Evolutionary conservation across 257 asterid genomes (phyloP).

Genomic region (Galeopsis tetrahit): DNA sequence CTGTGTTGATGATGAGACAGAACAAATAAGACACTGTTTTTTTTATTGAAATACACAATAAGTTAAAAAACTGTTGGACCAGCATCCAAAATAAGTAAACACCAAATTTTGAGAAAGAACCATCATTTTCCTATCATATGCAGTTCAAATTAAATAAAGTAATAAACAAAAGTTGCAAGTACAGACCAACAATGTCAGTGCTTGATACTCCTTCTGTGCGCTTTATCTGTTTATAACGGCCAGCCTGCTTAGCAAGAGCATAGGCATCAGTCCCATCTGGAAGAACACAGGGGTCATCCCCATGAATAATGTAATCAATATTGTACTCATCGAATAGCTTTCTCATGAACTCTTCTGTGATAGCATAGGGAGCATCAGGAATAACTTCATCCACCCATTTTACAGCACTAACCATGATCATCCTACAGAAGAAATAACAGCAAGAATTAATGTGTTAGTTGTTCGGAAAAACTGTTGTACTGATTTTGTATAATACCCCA

Average conservation of each 20-base stretch:
- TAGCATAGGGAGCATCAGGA: constrained; percentile 97
- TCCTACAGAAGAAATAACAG: constrained; percentile 51
- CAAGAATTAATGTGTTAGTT: constrained; percentile 11
- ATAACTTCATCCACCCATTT: constrained; percentile 98
- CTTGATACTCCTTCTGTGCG: constrained; percentile 98
- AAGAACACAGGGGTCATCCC: constrained; percentile 95
- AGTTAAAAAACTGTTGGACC: not conserved
- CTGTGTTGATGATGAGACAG: not conserved
- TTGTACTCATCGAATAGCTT: constrained; percentile 85
- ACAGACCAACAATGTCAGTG: constrained; percentile 91
- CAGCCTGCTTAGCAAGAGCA: constrained; percentile 94
- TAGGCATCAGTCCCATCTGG: constrained; percentile 97
- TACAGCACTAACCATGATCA: constrained; percentile 94
- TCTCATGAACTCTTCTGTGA: constrained; percentile 93
- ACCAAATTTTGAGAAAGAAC: not conserved
- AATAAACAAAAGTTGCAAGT: constrained; percentile 26
- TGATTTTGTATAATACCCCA: not conserved
- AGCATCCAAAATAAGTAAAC: not conserved
- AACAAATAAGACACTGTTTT: not conserved
- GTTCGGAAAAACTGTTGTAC: not conserved
- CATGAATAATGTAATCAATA: constrained; percentile 91
- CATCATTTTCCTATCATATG: constrained; percentile 8
- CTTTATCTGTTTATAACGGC: constrained; percentile 93
- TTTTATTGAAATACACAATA: not conserved
- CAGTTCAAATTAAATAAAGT: constrained; percentile 4